Evolutionary conservation across 2,329 filamentous ascomycete genomes (phyloP).

Genomic region (Tolypocladium paradoxum): DNA sequence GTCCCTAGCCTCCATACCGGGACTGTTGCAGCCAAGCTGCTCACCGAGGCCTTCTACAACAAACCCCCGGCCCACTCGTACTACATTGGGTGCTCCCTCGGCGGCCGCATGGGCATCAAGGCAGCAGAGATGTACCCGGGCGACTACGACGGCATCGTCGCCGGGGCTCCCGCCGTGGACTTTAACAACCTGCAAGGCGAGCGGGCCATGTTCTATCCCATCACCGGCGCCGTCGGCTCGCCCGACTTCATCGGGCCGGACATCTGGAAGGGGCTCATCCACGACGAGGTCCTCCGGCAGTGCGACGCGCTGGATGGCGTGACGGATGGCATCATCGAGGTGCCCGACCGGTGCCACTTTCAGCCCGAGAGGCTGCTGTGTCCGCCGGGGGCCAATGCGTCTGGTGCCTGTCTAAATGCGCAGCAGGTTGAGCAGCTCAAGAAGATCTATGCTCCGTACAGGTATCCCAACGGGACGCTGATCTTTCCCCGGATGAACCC

Average conservation of each 20-base stretch:
- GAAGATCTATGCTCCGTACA: slow-evolving; percentile 18
- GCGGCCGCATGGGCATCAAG: slow-evolving; percentile 47
- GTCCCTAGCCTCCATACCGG: slow-evolving; percentile 29
- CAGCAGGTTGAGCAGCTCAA: slow-evolving; percentile 26
- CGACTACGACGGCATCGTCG: slow-evolving; percentile 48
- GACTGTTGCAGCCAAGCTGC: slow-evolving; percentile 34
- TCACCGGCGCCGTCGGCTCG: slow-evolving; percentile 21
- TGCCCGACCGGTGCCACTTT: slow-evolving; percentile 32
- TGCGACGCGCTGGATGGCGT: slow-evolving; percentile 40
- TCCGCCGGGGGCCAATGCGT: slow-evolving; percentile 10
- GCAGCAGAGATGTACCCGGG: slow-evolving; percentile 40
- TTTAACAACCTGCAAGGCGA: slow-evolving; percentile 22
- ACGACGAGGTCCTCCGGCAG: slow-evolving; percentile 22
- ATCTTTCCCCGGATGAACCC: slow-evolving; percentile 35
- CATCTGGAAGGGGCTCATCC: slow-evolving; percentile 11
- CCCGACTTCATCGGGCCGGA: slow-evolving; percentile 13
- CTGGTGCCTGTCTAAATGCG: slow-evolving; percentile 26
- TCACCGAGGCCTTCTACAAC: slow-evolving; percentile 37
- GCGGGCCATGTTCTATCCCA: slow-evolving; percentile 32
- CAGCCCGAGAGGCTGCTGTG: slow-evolving; percentile 31
- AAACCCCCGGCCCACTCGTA: slow-evolving; percentile 31
- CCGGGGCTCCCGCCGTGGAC: slow-evolving; percentile 31
- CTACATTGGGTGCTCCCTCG: slow-evolving; percentile 48
- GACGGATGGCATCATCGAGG: slow-evolving; percentile 35
- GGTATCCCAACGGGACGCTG: slow-evolving; percentile 18